Percentiles rank a stretch among this genome's conserved stretches.
These are phyloP conservation scores for Aspergillus piperis DNA, from an alignment of 2,329 filamentous ascomycete genomes.

Conservation along the genomic window DNA sequence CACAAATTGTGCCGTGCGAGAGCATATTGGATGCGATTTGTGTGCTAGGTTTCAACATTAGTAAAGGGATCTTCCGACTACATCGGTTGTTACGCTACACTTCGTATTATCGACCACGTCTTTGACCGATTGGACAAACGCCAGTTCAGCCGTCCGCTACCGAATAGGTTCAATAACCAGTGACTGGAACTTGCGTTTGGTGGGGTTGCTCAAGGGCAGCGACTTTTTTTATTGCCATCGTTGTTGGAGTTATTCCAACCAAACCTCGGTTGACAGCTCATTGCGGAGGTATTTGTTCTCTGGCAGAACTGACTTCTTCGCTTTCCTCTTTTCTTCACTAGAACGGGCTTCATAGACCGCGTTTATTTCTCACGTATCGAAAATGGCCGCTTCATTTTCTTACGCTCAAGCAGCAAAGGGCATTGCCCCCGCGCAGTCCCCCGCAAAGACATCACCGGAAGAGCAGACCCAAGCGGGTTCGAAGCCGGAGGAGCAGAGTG, in stretches of 20 bases:
- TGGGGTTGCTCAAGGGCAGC: constrained; percentile 32
- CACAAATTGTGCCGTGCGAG: constrained; percentile 10
- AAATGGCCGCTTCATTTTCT: constrained; percentile 67
- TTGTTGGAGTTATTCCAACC: constrained; percentile 29
- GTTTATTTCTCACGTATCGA: constrained; percentile 13
- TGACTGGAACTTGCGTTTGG: constrained; percentile 30
- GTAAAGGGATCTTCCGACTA: constrained; percentile 11
- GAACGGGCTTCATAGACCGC: constrained; percentile 23
- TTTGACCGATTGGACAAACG: constrained; percentile 11
- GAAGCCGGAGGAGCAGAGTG: constrained; percentile 33
- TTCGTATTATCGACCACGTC: constrained; percentile 8
- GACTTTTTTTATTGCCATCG: constrained; percentile 27
- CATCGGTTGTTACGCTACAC: constrained; percentile 2
- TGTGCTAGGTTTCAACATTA: constrained; percentile 22
- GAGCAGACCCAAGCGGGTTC: constrained; percentile 32
- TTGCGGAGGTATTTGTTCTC: constrained; percentile 26
- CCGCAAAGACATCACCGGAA: constrained; percentile 42
- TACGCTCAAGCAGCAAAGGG: constrained; percentile 96
- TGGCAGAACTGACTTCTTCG: constrained; percentile 26
- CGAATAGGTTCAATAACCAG: constrained; percentile 25
- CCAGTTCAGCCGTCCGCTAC: constrained; percentile 11
- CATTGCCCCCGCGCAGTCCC: constrained; percentile 54
- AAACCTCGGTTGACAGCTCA: constrained; percentile 24
- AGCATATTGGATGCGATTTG: constrained; percentile 29
- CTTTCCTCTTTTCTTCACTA: constrained; percentile 14